Evolutionary conservation across 2,329 filamentous ascomycete genomes (phyloP).

Genomic region (Cladosporium austrohemisphaericum): DNA sequence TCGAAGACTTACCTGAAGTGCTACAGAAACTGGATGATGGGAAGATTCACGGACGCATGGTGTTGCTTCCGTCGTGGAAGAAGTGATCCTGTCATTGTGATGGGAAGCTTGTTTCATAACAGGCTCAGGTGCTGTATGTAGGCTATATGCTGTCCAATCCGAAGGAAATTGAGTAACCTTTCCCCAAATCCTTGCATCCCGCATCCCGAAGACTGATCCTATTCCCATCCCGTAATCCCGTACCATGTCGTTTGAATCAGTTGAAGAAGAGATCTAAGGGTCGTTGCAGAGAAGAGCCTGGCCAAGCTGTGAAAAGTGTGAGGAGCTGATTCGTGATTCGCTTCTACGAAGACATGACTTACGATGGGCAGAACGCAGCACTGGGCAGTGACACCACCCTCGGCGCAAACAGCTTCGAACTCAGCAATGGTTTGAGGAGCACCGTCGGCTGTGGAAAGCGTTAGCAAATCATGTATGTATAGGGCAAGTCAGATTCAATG

Average conservation of each 20-base stretch:
- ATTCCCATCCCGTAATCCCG: too few relatives aligned
- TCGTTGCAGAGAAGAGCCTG: conserved; percentile 11
- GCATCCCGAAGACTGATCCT: too few relatives aligned
- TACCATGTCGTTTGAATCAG: too few relatives aligned
- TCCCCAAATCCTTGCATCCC: too few relatives aligned
- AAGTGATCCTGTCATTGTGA: too few relatives aligned
- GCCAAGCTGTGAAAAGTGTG: background rate
- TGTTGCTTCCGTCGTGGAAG: conserved; percentile 26
- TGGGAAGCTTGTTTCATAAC: background rate
- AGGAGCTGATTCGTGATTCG: background rate
- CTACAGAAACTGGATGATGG: conserved; percentile 36
- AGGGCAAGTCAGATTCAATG: background rate
- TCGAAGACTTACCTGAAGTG: conserved; percentile 35
- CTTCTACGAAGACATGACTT: background rate
- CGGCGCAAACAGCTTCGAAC: conserved; percentile 13
- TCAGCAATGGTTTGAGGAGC: conserved; percentile 3
- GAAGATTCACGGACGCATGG: conserved; percentile 32
- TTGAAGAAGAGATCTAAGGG: conserved; percentile 8
- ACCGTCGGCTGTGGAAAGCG: background rate
- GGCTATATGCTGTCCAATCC: background rate
- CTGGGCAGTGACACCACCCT: conserved; percentile 14
- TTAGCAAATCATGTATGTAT: background rate
- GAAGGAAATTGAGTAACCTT: too few relatives aligned
- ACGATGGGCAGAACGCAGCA: conserved; percentile 18
- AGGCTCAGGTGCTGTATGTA: background rate